These are phyloP conservation scores for Arthromyces matolae DNA, from an alignment of 768 basidiomycete species.

Conservation along the genomic window DNA sequence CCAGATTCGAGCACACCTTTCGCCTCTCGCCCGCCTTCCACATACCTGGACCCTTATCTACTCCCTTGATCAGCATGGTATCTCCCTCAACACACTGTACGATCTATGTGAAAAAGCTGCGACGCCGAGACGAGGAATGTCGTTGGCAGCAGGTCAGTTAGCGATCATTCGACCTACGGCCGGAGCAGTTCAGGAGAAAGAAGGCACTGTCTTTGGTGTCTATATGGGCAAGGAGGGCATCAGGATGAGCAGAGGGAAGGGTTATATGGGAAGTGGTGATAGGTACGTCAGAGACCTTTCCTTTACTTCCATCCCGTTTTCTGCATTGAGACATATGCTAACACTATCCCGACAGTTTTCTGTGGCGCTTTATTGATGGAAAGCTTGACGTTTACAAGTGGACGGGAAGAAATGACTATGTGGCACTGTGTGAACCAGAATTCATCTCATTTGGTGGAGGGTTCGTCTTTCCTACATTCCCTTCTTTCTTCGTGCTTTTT, in stretches of 20 bases:
- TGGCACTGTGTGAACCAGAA: conserved; percentile 77
- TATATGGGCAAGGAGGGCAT: conserved; percentile 83
- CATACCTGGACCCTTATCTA: conserved; percentile 77
- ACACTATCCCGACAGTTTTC: conserved; percentile 47
- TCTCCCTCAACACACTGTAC: conserved; percentile 88
- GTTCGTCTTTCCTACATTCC: conserved; percentile 55
- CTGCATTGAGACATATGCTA: neutral
- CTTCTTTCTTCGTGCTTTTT: too few species aligned
- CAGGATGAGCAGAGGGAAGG: conserved; percentile 49
- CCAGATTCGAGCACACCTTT: conserved; percentile 69
- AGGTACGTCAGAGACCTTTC: conserved; percentile 54
- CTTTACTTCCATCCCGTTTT: too few species aligned
- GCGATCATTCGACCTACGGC: conserved; percentile 68
- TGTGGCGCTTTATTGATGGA: conserved; percentile 61
- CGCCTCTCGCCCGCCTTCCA: conserved; percentile 69
- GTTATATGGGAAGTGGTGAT: conserved; percentile 87
- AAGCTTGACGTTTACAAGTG: conserved; percentile 66
- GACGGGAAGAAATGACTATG: conserved; percentile 89
- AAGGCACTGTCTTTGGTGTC: conserved; percentile 74
- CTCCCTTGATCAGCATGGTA: conserved; percentile 93
- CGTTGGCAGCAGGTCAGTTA: conserved; percentile 42
- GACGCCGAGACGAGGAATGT: conserved; percentile 25
- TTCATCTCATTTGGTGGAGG: conserved; percentile 92
- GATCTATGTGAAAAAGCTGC: conserved; percentile 47
- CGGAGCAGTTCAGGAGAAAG: too few species aligned